Evolutionary conservation across 2,329 filamentous ascomycete species (phyloP), one percentile per base, ranked within the genome.

Genomic region (Aspergillus ibericus): DNA sequence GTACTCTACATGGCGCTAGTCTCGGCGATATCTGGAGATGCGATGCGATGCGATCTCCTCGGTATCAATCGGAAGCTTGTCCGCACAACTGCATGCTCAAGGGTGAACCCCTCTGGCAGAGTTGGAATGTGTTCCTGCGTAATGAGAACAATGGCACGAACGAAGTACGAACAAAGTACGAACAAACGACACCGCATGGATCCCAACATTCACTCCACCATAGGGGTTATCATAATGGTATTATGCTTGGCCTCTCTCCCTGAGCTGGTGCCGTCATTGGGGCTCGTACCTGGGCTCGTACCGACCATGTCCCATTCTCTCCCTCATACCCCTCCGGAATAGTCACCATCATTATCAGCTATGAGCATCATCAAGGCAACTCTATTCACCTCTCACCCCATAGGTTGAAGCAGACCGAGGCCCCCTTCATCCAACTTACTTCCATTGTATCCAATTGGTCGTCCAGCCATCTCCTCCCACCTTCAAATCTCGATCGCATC

Each of bases 401-500:
- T 47, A 47, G 42, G 42, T 29, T 13, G 15, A 22, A 15, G 25
- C 22, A 47, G n/a, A 50, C 29, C 29, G 12, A 18, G 25, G 29
- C 16, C 20, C 10, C 34, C n/a, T 15, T 16, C 34, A 10, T 27
- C 36, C 15, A 9, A 40, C 49, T 32, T 22, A 25, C 38, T 53
- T 53, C 25, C 51, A 53, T 5, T 25, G 12, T 44, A 22, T 44
- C 51, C 51, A 53, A 53, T 53, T 53, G 38, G 51, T 35, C 36
- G 27, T 4, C 25, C 18, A 32, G 29, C 36, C 15, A 20, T n/a
- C 15, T 15, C n/a, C 16, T 53, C 49, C 22, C 42, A 27, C 25
- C 27, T 42, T 42, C 13, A 7, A 13, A 27, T 44, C 36, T 42
- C 51, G 16, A 27, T 20, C 18, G 20, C 38, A 32, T 40, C 25